These are phyloP conservation scores for Rosellinia necatrix DNA, from an alignment of 2,329 filamentous ascomycete species.

Conservation along the genomic window DNA sequence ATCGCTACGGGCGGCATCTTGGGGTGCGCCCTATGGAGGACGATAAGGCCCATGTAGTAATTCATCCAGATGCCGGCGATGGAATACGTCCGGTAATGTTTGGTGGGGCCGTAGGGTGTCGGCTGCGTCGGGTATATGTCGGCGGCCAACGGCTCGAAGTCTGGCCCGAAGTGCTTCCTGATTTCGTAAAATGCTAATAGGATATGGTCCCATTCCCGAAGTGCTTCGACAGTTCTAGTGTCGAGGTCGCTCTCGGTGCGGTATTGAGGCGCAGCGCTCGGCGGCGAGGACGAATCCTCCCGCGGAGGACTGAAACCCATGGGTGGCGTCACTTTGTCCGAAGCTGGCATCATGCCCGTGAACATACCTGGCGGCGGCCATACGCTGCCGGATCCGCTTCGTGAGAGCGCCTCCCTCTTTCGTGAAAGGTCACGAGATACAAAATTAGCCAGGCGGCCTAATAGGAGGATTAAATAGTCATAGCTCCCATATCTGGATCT, in stretches of 20 bases:
- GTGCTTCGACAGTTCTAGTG: slow-evolving; percentile 68
- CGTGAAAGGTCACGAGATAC: slow-evolving; percentile 75
- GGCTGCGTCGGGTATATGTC: slow-evolving; percentile 66
- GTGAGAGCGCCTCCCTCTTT: slow-evolving; percentile 71
- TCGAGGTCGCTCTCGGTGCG: slow-evolving; percentile 63
- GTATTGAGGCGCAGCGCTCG: slow-evolving; percentile 43
- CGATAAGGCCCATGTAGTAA: slow-evolving; percentile 82
- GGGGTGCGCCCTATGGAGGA: slow-evolving; percentile 82
- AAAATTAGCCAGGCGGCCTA: slow-evolving; percentile 81
- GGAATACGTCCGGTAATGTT: slow-evolving; percentile 84
- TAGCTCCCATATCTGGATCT: slow-evolving; percentile 77
- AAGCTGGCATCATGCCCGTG: slow-evolving; percentile 60
- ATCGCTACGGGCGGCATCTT: slow-evolving; percentile 90
- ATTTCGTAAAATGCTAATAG: slow-evolving; percentile 71
- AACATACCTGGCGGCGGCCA: slow-evolving; percentile 53
- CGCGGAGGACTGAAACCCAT: slow-evolving; percentile 59
- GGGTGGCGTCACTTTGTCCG: slow-evolving; percentile 55
- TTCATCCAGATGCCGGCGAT: slow-evolving; percentile 87
- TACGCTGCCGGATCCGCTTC: slow-evolving; percentile 59
- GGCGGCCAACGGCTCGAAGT: slow-evolving; percentile 75
- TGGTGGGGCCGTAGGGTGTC: slow-evolving; percentile 80
- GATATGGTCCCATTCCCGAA: slow-evolving; percentile 80
- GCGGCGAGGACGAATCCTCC: slow-evolving; percentile 44
- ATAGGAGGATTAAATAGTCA: slow-evolving; percentile 82
- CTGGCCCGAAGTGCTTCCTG: slow-evolving; percentile 66